Base-by-base conservation (phyloP, 108 stramenopile genomes). In the Craspedostauros australis region DNA sequence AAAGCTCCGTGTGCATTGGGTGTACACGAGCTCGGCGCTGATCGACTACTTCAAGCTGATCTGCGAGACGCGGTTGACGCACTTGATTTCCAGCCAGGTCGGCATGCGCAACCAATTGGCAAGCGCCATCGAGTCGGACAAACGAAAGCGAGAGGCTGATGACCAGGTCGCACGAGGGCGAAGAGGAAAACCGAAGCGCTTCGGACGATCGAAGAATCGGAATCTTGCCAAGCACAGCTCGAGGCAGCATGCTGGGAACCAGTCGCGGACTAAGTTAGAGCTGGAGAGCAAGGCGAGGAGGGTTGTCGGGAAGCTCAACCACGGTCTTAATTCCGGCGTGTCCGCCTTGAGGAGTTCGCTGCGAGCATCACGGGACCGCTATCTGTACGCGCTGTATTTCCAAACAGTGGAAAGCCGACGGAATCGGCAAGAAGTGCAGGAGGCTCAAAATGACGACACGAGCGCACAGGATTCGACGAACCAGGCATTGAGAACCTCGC, bases 1-100 rank as follows among this genome's bases (percentile, higher is more conserved):
- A n/a, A 71, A 77, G 44, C 46, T 95, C 9, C 64, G 89, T 16
- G 70, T 79, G 22, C 90, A 91, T 48, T 95, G 90, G 86, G 67
- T 95, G 9, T 84, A 75, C 50, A 70, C 77, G 21, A 39, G 56
- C 38, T 61, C 76, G 26, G 81, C 70, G 3, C 47, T 93, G 29
- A 47, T 93, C 12, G 60, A 77, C 21, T 94, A 94, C 47, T 78
- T 77, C 54, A 18, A 60, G n/a, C 46, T 82, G 33, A 51, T 88
- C 38, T 74, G 79, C 16, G 79, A 84, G 46, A 38, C 52, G 5
- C 74, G 82, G 19, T 52, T 86, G 34, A 34, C 50, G 15, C 46
- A 74, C 6, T 56, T 89, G 0, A 53, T 47, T 4, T 41, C 55
- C 30, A 80, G 68, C 30, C 49, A 54, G 20, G 49, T 69, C 22